Conservation (phyloP, 805 yeast species). For the Candida tallmaniae region DNA sequence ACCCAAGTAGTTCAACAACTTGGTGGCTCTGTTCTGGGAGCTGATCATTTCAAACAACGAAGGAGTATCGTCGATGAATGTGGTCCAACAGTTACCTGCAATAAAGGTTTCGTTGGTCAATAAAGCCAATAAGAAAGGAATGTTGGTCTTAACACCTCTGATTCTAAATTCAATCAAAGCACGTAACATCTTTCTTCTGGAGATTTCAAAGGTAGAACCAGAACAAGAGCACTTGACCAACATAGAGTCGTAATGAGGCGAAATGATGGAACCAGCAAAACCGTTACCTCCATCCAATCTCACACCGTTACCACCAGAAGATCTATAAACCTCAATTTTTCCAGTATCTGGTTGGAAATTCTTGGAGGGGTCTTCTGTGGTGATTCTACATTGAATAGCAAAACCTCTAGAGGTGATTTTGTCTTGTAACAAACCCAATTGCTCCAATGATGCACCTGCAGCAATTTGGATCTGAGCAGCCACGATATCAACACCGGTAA, state of each 20-base stretch:
- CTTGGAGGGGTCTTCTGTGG: constrained; percentile 96
- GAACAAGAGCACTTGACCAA: constrained; percentile 95
- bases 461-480: constrained; percentile 99
- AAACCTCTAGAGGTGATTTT: constrained; percentile 94
- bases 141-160: constrained; percentile 98
- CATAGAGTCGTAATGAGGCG: constrained; percentile 98
- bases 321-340: constrained; percentile 94
- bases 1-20: constrained; percentile 83
- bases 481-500: constrained; percentile 95
- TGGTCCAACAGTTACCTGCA: constrained; percentile 91
- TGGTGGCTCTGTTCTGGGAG: constrained; percentile 96
- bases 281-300: constrained; percentile 99
- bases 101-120: constrained; percentile 88
- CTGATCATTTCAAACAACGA: constrained; percentile 89
- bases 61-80: constrained; percentile 98
- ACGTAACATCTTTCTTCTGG: constrained; percentile 96
- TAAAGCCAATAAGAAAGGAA: constrained; percentile 89
- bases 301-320: constrained; percentile 99
- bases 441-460: constrained; percentile 92
- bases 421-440: constrained; percentile 90
- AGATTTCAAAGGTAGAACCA: constrained; percentile 95
- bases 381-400: constrained; percentile 98
- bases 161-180: constrained; percentile 96
- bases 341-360: constrained; percentile 99
- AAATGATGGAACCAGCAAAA: constrained; percentile 91